Base-by-base conservation (phyloP, 2,329 filamentous ascomycete species). In the Verticillium dahliae region DNA sequence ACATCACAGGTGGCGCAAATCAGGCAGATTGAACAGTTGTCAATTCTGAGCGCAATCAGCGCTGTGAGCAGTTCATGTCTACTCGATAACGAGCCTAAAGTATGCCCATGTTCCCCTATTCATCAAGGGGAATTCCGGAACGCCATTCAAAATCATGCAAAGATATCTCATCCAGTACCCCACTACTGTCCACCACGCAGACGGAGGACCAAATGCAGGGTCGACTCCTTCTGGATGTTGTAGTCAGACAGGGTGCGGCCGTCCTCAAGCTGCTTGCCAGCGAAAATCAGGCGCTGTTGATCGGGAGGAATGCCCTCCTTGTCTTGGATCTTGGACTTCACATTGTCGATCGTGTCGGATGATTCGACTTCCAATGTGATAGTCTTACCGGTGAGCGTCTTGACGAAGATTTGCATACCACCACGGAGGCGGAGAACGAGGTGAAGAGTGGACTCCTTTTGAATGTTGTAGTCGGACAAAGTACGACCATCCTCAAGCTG, bases 401-500 rank as follows among this genome's bases (percentile, higher is more conserved):
- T 93, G 72, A 93, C 90, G 67, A 93, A 93, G 67, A 92, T 92
- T 70, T 93, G 90, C 90, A 92, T 93, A 76, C 91, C 91, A 81
- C 91, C 91, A 78, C 91, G 91, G 5, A 95, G 90, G 76, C 91
- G 90, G 59, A 96, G 89, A 63, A 95, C 91, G 58, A 95, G 80
- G 72, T 95, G 91, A 1, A 96, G 87, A 1, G 91, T 96, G 0
- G 85, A 90, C 74, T 96, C 91, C 82, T 96, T 96, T 78, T 97
- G 92, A 60, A 97, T 97, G 80, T 96, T 96, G 85, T 97, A 97
- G 75, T 96, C 92, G 64, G 85, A 89, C 0, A 96, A 82, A 34
- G 92, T 96, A 60, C 93, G 91, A 65, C 94, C 93, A 69, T 98
- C 94, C 77, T 98, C 94, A 4, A 97, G 86, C 75, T 97, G 93